Evolutionary conservation across 1,284 basidiomycete genomes (phyloP), one percentile per base, ranked within the genome.

Genomic region (Takashimella koratensis): DNA sequence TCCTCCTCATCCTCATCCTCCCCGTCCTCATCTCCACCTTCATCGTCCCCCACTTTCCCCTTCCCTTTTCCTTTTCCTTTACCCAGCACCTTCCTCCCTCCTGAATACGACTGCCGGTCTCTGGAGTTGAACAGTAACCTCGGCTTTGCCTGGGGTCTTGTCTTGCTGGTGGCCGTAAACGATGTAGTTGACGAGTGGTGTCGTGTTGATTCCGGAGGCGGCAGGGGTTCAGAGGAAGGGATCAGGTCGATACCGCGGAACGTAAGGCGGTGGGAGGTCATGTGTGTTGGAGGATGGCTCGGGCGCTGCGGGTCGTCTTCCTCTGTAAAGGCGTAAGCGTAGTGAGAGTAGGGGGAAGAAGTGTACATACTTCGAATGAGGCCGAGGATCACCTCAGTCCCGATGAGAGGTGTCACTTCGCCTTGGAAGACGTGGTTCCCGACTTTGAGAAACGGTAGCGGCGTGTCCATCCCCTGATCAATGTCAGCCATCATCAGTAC

Each of bases 351-450:
- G 4, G 16, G 10, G n/a, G 21, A 16, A 39, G 8, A 43, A 26
- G 3, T 0, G 13, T 26, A 64, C 70, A 43, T 52, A 73, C 73
- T 60, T 46, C 73, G 47, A 20, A 66, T 60, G 2, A 66, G 61
- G 20, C 66, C 68, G 25, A 73, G 60, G 25, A 75, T 62, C 19
- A 76, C 66, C 46, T 76, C 74, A 47, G 66, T 65, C 2, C 73
- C 74, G 47, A 75, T 71, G n/a, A 74, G 42, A 11, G 68, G 63
- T 4, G 67, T 58, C 6, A 64, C 47, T 20, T 66, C 53, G 8
- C 74, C 74, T 46, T 71, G 65, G 52, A 70, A 74, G 36, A 74
- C 53, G 46, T 71, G 67, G 53, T 74, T 70, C 12, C 71, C 72
- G 21, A 76, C 49, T 52, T 73, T 73, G 43, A 76, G 57, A 47